Conservation (phyloP, 148 eudicot genomes). For the Camellia sinensis region DNA sequence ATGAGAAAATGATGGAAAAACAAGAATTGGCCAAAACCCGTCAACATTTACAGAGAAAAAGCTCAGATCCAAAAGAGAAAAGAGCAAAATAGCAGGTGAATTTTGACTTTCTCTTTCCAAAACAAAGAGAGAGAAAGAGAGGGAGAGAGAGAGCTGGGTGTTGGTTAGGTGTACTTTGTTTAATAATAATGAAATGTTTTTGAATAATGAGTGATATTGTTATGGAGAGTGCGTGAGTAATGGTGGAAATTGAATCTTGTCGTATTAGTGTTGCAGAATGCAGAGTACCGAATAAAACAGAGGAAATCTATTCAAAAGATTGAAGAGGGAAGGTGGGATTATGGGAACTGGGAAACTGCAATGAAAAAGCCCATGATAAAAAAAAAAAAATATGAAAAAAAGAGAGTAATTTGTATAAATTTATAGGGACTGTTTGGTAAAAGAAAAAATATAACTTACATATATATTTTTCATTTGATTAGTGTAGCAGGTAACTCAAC, state of each 20-base stretch:
- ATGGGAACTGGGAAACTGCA: constrained; percentile 8
- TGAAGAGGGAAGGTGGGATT: constrained; percentile 2
- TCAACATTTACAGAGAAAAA: constrained; percentile 9
- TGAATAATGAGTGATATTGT: constrained; percentile 6
- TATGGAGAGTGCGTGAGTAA: not conserved
- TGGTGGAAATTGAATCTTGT: constrained; percentile 9
- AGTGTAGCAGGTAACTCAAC: too few relatives aligned
- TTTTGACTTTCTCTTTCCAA: constrained; percentile 20
- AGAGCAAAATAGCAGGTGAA: constrained; percentile 15
- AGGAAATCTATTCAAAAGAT: constrained; percentile 6
- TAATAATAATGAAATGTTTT: constrained; percentile 8
- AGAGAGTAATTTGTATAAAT: not conserved
- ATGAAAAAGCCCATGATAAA: constrained; percentile 8
- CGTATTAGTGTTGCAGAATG: not conserved
- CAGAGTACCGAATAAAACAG: not conserved
- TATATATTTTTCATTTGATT: too few relatives aligned
- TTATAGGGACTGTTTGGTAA: too few relatives aligned
- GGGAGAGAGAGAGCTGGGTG: too few relatives aligned
- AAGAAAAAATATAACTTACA: too few relatives aligned
- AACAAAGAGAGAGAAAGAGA: not conserved
- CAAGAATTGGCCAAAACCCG: constrained; percentile 10
- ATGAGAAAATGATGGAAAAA: constrained; percentile 11
- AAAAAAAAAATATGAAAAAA: too few relatives aligned
- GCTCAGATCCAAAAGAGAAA: constrained; percentile 30
- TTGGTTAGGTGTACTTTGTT: not conserved